phyloP scores from a whole-genome alignment of 2,329 filamentous ascomycete genomes.

The Berkeleyomyces rouxiae region DNA sequence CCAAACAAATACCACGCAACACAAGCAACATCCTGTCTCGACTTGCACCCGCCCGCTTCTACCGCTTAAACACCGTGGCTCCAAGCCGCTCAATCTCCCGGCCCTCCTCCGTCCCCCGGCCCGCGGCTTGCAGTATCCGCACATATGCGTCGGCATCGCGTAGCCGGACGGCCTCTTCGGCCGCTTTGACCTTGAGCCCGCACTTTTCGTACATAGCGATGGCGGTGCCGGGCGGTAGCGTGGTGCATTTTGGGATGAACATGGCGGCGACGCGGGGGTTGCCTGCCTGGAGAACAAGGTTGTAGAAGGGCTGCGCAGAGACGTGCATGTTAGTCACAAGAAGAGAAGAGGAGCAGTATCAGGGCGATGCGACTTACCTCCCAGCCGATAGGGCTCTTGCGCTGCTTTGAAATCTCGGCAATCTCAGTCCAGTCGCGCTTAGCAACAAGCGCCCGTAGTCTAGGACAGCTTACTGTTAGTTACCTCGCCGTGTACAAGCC shows the following conservation, averaged over 20 bases:
- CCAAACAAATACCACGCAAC: neutral
- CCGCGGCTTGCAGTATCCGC: conserved; percentile 56
- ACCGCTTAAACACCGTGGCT: conserved; percentile 37
- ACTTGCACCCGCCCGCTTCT: neutral
- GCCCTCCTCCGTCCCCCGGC: conserved; percentile 45
- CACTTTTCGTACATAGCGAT: conserved; percentile 96
- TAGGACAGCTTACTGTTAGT: conserved; percentile 18
- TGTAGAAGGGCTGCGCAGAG: conserved; percentile 60
- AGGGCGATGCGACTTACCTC: conserved; percentile 41
- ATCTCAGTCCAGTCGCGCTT: conserved; percentile 86
- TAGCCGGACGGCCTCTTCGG: conserved; percentile 72
- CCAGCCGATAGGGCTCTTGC: conserved; percentile 91
- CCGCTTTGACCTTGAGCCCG: conserved; percentile 73
- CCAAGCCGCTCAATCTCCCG: conserved; percentile 70
- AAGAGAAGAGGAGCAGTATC: neutral
- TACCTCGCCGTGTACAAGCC: neutral
- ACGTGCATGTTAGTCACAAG: neutral
- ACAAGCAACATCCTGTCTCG: neutral
- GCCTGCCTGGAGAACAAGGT: conserved; percentile 71
- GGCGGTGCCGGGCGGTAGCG: conserved; percentile 47
- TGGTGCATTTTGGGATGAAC: conserved; percentile 78
- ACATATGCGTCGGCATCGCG: conserved; percentile 66
- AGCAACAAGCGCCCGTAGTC: conserved; percentile 72
- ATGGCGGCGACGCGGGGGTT: conserved; percentile 70
- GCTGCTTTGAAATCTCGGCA: conserved; percentile 62